Evolutionary conservation across 345 rosid species (phyloP).

Genomic region (Leavenworthia alabamica): DNA sequence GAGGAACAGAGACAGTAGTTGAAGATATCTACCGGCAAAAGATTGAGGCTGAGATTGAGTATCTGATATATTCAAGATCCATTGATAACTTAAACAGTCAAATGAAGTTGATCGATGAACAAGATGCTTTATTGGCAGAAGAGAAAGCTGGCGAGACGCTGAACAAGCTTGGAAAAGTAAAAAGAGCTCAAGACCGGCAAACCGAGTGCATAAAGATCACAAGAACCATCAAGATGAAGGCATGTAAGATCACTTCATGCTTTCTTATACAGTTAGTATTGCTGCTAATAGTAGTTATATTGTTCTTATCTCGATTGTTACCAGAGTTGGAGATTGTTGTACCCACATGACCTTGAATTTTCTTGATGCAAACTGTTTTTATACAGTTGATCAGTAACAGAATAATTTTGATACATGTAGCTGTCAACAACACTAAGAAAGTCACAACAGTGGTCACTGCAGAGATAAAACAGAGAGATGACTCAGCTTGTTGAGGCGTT

Average conservation of each 20-base stretch:
- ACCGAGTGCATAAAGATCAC: constrained; percentile 33
- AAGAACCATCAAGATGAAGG: constrained; percentile 42
- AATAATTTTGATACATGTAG: no score
- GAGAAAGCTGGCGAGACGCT: constrained; percentile 34
- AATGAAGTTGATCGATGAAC: constrained; percentile 31
- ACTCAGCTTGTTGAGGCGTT: neutral
- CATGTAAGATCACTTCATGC: constrained; percentile 39
- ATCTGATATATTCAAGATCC: constrained; percentile 43
- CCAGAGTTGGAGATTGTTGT: constrained; percentile 37
- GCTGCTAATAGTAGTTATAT: constrained; percentile 39
- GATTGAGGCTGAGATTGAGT: constrained; percentile 74
- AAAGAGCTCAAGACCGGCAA: constrained; percentile 45
- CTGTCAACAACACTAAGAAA: neutral
- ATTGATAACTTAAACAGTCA: constrained; percentile 39
- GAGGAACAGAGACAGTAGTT: constrained; percentile 38
- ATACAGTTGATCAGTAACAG: no score
- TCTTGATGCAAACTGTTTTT: neutral
- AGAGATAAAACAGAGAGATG: constrained; percentile 4
- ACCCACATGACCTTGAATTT: constrained; percentile 45
- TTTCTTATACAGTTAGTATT: constrained; percentile 50
- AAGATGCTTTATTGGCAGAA: constrained; percentile 35
- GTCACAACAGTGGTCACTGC: neutral
- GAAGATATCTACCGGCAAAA: constrained; percentile 61
- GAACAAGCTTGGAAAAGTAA: no score
- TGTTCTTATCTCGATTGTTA: constrained; percentile 36